Evolutionary conservation across 2,329 filamentous ascomycete genomes (phyloP), one percentile per base, ranked within the genome.

Genomic region (Thielaviopsis musarum): DNA sequence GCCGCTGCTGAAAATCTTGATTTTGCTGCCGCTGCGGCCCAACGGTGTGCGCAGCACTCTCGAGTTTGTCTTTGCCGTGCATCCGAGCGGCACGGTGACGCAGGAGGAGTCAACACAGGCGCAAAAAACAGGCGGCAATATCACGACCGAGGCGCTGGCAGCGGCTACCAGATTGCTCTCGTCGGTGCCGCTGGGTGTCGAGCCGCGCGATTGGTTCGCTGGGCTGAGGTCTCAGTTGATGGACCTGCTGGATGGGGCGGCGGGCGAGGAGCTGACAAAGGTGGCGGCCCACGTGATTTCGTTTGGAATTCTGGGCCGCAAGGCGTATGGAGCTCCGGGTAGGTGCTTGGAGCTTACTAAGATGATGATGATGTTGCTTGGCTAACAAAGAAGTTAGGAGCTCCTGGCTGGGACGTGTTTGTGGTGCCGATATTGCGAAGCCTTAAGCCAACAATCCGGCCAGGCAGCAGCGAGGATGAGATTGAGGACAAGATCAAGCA

Each of bases 21-120:
- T 83, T 1, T 67, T 74, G 13, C 66, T 88, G 10, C 84, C 85
- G 1, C 72, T 87, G 26, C 75, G 84, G 3, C 70, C 73, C 2
- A 76, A 81, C 62, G 85, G 85, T 19, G 82, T 88, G 15, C 77
- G 84, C 38, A 77, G 80, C 26, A 84, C 82, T 0, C 74, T 88
- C 62, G 84, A 88, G 66, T 88, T 88, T 66, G 75, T 88, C 41
- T 84, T 87, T 60, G 77, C 83, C 1, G 81, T 86, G 6, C 84
- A 87, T 62, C 79, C 84, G 0, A 75, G 78, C 62, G 74, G 72
- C 63, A 70, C 71, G 6, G 68, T 72, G 60, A 69, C 70, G 64
- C 58, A 67, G 0, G 69, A 72, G 6, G 74, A 76, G 59, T 70
- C 71, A 1, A 68, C 71, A 2, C 66, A 66, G 3, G 72, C 76